A percentile compares a stretch with the other conserved stretches of the same genome.
These are phyloP conservation scores for Tylopilus subfusipes DNA, from an alignment of 768 basidiomycete genomes.

Conservation along the genomic window DNA sequence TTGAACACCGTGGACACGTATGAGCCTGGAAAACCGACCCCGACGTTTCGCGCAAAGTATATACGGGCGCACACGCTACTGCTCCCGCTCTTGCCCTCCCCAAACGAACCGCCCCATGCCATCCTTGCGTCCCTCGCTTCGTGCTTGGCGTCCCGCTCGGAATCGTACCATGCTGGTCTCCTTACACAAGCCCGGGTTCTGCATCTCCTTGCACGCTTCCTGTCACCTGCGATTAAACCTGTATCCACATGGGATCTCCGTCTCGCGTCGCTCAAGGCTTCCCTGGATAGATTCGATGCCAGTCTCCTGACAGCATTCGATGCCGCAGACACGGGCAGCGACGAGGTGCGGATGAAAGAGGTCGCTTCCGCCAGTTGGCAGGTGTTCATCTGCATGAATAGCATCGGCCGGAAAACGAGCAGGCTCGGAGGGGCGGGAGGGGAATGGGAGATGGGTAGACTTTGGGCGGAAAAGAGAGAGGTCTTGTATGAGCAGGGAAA, in stretches of 20 bases:
- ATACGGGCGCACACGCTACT: conserved; percentile 64
- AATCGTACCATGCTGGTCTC: conserved; percentile 40
- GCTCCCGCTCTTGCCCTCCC: conserved; percentile 52
- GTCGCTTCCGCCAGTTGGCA: conserved; percentile 49
- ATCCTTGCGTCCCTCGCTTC: conserved; percentile 48
- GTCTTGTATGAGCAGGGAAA: conserved; percentile 83
- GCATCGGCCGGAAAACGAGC: background rate
- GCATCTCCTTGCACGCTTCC: conserved; percentile 68
- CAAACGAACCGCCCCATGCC: conserved; percentile 67
- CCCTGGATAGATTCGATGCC: conserved; percentile 87
- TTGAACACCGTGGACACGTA: conserved; percentile 16
- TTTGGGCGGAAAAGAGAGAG: conserved; percentile 95
- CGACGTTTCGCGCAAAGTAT: conserved; percentile 52
- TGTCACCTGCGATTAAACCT: conserved; percentile 70
- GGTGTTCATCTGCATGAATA: background rate
- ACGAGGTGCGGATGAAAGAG: conserved; percentile 76
- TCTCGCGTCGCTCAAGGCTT: conserved; percentile 62
- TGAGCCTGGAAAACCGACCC: conserved; percentile 21
- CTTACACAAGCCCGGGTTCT: conserved; percentile 64
- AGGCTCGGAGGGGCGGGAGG: conserved; percentile 1
- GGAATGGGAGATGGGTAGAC: conserved; percentile 91
- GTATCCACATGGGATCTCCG: conserved; percentile 63
- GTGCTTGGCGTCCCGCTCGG: conserved; percentile 41
- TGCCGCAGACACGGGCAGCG: conserved; percentile 63
- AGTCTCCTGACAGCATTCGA: conserved; percentile 86